Evolutionary conservation across 495 filamentous ascomycete genomes (phyloP), one percentile per base, ranked within the genome.

Genomic region (Neurospora sp.): DNA sequence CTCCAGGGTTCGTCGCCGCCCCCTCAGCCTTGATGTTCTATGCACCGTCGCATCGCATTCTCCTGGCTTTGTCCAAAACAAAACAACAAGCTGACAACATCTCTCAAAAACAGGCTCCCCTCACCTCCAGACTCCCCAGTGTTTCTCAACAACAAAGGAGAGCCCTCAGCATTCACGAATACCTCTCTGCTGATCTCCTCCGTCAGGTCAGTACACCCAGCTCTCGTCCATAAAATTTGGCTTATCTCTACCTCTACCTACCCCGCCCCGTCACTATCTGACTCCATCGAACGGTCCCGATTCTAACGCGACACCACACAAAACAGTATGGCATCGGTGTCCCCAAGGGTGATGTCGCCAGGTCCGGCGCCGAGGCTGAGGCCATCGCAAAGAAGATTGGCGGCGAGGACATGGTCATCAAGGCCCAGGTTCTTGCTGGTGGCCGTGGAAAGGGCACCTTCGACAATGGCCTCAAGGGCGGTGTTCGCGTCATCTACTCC

Each of bases 401-500:
- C 77, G 92, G 91, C 77, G 96, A 97, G 80, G 96, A 99, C 81
- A 93, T 98, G 91, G 96, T 99, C 75, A 98, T 99, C 88, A 99
- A 99, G 89, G 96, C 96, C 72, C 96, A 99, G 87, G 96, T 99
- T 70, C 90, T 99, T 59, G 96, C 96, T 79, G 96, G 96, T 83
- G 96, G 96, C 73, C 91, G 96, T 85, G 96, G 96, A 79, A 99
- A 99, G 87, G 96, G 96, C 76, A 90, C 88, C 73, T 99, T 99
- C 81, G 94, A 97, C 84, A 99, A 98, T 85, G 96, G 96, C 75
- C 90, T 98, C 80, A 99, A 99, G 89, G 96, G 96, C 81, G 96
- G 96, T 85, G 96, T 99, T 76, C 90, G 96, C 76, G 93, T 99
- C 79, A 96, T 99, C 82, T 98, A 97, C 89, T 98, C 95, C 89